Evolutionary conservation across 371 early-diverging fungal species (phyloP).

Genomic region (Mucor sp.): DNA sequence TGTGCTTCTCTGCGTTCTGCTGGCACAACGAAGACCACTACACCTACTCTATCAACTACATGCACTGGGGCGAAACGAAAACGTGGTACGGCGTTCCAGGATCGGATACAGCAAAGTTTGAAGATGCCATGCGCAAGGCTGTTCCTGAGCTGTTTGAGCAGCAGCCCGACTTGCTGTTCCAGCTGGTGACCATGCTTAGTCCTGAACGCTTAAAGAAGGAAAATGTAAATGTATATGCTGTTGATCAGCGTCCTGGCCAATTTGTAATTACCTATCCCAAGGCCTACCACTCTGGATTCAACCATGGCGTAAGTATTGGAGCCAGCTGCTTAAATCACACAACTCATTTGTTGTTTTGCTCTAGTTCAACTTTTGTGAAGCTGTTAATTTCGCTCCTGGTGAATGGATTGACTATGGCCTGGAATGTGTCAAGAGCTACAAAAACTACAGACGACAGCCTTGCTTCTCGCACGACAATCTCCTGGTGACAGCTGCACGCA

Average conservation of each 20-base stretch:
- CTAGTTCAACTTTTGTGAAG: slow-evolving; percentile 92
- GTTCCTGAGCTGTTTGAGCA: slow-evolving; percentile 90
- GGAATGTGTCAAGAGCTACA: slow-evolving; percentile 80
- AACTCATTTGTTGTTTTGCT: no score
- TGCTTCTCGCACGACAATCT: slow-evolving; percentile 96
- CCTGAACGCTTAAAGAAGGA: slow-evolving; percentile 76
- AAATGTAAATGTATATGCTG: slow-evolving; percentile 75
- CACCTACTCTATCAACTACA: slow-evolving; percentile 95
- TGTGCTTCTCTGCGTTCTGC: slow-evolving; percentile 95
- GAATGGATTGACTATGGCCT: slow-evolving; percentile 91
- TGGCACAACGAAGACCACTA: slow-evolving; percentile 99
- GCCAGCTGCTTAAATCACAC: no score
- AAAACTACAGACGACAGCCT: slow-evolving; percentile 76
- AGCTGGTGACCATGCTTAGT: slow-evolving; percentile 90
- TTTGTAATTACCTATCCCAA: slow-evolving; percentile 96
- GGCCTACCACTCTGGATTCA: slow-evolving; percentile 96
- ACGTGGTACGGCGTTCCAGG: slow-evolving; percentile 98
- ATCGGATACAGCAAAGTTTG: slow-evolving; percentile 79
- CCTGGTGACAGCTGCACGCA: slow-evolving; percentile 61
- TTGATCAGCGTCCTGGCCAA: slow-evolving; percentile 93
- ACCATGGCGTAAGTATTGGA: slow-evolving; percentile 80
- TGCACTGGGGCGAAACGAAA: slow-evolving; percentile 96
- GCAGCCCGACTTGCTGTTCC: slow-evolving; percentile 92
- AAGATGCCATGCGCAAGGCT: slow-evolving; percentile 77
- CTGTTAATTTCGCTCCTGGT: slow-evolving; percentile 93